Conservation (phyloP, 495 filamentous ascomycete species). For the Penicillium paradoxum region DNA sequence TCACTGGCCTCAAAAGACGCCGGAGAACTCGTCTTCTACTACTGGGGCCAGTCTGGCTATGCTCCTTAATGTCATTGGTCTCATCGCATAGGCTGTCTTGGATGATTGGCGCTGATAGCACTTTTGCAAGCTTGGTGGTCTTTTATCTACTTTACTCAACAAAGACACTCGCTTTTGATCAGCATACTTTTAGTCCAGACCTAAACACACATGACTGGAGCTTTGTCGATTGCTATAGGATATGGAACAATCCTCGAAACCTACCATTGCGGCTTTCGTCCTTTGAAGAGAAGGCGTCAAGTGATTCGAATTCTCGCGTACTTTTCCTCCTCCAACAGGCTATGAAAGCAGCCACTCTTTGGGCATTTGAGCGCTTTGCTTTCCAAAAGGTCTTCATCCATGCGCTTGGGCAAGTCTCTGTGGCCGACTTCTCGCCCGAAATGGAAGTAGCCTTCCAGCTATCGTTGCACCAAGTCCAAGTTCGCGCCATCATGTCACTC, state of each 20-base stretch:
- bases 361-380: no score
- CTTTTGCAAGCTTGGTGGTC: neutral
- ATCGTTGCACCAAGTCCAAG: neutral
- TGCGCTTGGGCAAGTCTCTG: no score
- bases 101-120: conserved; percentile 2
- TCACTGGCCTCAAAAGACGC: no score
- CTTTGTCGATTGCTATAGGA: neutral
- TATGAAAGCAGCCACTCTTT: no score
- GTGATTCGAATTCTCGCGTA: no score
- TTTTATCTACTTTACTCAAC: neutral
- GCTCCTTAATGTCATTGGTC: neutral
- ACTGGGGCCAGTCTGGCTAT: neutral
- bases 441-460: neutral
- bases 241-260: neutral
- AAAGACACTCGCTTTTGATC: no score
- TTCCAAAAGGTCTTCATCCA: no score
- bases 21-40: no score
- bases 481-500: neutral
- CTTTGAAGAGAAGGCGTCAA: neutral
- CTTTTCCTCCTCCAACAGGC: no score
- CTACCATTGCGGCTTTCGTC: neutral
- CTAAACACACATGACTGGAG: neutral
- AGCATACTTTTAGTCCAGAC: no score
- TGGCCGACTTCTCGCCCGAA: neutral
- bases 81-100: neutral